These are phyloP conservation scores for Arachnomyces sp. DNA, from an alignment of 2,329 filamentous ascomycete genomes.

Conservation along the genomic window DNA sequence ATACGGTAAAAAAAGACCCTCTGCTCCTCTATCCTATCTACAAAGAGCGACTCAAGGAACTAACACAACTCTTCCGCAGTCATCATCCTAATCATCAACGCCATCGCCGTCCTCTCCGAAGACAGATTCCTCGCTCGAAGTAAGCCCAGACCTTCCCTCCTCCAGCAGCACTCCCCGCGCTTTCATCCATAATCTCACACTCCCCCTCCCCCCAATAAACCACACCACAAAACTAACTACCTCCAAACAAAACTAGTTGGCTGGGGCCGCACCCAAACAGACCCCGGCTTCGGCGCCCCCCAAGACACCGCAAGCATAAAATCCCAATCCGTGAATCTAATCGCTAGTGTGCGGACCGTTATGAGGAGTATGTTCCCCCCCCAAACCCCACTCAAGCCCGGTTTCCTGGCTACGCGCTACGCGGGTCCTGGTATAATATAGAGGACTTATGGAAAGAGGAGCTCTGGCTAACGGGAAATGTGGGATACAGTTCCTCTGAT, in stretches of 20 bases:
- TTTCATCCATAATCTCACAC: not conserved
- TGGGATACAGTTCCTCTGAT: conserved; percentile 66
- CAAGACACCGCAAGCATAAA: conserved; percentile 70
- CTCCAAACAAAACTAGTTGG: conserved; percentile 62
- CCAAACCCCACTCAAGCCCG: conserved; percentile 1
- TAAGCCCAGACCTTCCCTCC: conserved; percentile 36
- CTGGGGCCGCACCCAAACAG: conserved; percentile 56
- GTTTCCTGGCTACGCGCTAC: not conserved
- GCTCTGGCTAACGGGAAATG: not conserved
- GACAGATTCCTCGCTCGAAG: conserved; percentile 82
- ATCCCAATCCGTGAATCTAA: conserved; percentile 78
- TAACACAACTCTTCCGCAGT: conserved; percentile 46
- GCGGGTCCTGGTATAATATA: not conserved
- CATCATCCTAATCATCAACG: conserved; percentile 81
- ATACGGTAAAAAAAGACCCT: conserved; percentile 49
- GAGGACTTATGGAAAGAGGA: conserved; percentile 5
- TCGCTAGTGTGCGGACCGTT: conserved; percentile 79
- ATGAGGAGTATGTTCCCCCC: conserved; percentile 68
- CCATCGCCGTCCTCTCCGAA: conserved; percentile 87
- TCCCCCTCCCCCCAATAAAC: conserved; percentile 8
- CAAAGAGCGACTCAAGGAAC: conserved; percentile 14
- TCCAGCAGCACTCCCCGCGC: not conserved
- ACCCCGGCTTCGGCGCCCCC: conserved; percentile 68
- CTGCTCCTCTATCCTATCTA: conserved; percentile 6
- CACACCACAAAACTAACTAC: conserved; percentile 1